A percentile compares a stretch with the other conserved stretches of the same genome.
These are phyloP conservation scores for Fraxinus nigra DNA, from an alignment of 305 asterid genomes.

Conservation along the genomic window DNA sequence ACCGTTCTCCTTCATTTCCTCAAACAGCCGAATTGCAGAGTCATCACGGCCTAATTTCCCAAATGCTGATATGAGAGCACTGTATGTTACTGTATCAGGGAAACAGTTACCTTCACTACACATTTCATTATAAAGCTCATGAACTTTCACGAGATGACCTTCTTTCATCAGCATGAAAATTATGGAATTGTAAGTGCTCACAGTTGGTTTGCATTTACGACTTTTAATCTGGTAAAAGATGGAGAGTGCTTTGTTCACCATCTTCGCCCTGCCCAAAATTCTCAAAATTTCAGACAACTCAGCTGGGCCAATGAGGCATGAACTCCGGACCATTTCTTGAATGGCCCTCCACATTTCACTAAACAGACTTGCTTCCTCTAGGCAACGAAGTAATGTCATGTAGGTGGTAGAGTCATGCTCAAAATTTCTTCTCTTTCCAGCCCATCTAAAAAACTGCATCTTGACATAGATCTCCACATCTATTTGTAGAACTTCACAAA, in stretches of 20 bases:
- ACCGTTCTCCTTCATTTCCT: slow-evolving; percentile 87
- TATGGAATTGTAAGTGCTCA: slow-evolving; percentile 68
- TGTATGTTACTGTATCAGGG: slow-evolving; percentile 79
- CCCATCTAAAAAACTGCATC: slow-evolving; percentile 86
- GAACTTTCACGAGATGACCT: slow-evolving; percentile 75
- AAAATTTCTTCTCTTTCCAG: slow-evolving; percentile 74
- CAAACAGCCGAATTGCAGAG: slow-evolving; percentile 73
- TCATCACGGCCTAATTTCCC: slow-evolving; percentile 64
- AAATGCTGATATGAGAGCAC: slow-evolving; percentile 69
- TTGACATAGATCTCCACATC: slow-evolving; percentile 81
- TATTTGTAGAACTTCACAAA: slow-evolving; percentile 71
- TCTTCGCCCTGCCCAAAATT: slow-evolving; percentile 68
- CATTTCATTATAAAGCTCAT: slow-evolving; percentile 84
- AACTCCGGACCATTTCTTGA: slow-evolving; percentile 72
- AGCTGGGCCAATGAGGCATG: slow-evolving; percentile 53
- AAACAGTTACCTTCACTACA: slow-evolving; percentile 71
- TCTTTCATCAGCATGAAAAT: slow-evolving; percentile 88
- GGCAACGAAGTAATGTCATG: slow-evolving; percentile 63
- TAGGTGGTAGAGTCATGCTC: slow-evolving; percentile 77
- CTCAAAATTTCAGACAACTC: slow-evolving; percentile 66
- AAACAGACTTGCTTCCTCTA: slow-evolving; percentile 59
- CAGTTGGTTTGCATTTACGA: slow-evolving; percentile 75
- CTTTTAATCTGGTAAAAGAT: slow-evolving; percentile 72
- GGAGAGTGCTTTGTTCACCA: slow-evolving; percentile 75
- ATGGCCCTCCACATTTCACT: slow-evolving; percentile 81